Conservation (phyloP, 345 rosid genomes). For the Gossypium stocksii region DNA sequence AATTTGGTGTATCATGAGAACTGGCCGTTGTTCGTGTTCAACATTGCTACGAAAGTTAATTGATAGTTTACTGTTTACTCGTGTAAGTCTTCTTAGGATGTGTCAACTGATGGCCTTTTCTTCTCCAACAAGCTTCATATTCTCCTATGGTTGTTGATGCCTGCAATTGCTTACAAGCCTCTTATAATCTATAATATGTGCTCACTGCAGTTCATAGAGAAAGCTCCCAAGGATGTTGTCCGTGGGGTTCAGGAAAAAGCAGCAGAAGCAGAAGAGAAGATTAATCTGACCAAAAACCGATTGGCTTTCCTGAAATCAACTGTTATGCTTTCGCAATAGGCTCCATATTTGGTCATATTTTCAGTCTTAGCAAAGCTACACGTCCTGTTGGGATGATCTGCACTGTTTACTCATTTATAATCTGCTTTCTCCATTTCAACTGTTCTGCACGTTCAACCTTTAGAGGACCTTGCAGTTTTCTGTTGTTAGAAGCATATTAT, state of each 20-base stretch:
- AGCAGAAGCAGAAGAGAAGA: slow-evolving; percentile 86
- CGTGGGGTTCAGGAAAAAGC: slow-evolving; percentile 74
- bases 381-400: not conserved
- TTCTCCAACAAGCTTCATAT: not conserved
- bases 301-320: slow-evolving; percentile 74
- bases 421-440: not conserved
- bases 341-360: not conserved
- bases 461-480: not conserved
- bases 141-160: not conserved
- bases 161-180: not conserved
- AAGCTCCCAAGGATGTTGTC: slow-evolving; percentile 82
- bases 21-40: not conserved
- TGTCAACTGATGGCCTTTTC: not conserved
- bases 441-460: not conserved
- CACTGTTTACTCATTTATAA: not conserved
- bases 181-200: slow-evolving; percentile 1
- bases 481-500: not conserved
- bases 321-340: slow-evolving; percentile 48
- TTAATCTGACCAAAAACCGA: slow-evolving; percentile 68
- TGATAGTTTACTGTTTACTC: not conserved
- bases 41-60: not conserved
- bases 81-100: not conserved
- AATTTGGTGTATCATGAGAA: not conserved
- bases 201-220: slow-evolving; percentile 66
- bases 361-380: not conserved